Conservation (phyloP, 805 yeast genomes). For the Saccharomycopsis fibuligera region DNA sequence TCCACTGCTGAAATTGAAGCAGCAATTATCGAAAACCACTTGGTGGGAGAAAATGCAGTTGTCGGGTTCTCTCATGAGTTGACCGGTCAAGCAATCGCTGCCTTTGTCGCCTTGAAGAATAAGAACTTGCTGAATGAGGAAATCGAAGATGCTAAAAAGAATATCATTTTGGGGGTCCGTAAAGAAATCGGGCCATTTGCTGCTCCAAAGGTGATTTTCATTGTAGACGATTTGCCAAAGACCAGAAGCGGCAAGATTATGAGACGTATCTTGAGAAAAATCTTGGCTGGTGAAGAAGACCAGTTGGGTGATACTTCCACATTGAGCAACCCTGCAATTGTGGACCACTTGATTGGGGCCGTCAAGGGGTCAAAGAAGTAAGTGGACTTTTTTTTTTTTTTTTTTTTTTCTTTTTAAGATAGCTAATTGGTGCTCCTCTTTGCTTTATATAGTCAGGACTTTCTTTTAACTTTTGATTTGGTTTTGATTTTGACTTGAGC, state of each 20-base stretch:
- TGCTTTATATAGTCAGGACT: too few relatives aligned
- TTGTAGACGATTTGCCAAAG: conserved; percentile 76
- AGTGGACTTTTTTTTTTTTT: neutral
- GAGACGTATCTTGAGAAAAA: conserved; percentile 80
- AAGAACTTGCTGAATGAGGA: conserved; percentile 33
- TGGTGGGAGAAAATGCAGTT: conserved; percentile 75
- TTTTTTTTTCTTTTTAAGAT: neutral
- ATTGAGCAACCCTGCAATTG: conserved; percentile 69
- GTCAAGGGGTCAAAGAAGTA: conserved; percentile 26
- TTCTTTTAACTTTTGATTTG: too few relatives aligned
- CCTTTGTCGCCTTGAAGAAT: conserved; percentile 60
- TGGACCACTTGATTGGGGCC: conserved; percentile 54
- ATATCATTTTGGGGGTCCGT: conserved; percentile 62
- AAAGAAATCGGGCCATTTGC: conserved; percentile 83
- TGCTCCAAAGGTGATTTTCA: conserved; percentile 67
- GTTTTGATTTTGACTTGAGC: too few relatives aligned
- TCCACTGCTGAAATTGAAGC: conserved; percentile 90
- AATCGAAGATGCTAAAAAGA: conserved; percentile 49
- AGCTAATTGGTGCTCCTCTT: too few relatives aligned
- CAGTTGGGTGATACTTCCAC: conserved; percentile 78
- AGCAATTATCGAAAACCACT: conserved; percentile 63
- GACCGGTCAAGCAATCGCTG: conserved; percentile 83
- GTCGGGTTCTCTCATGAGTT: conserved; percentile 78
- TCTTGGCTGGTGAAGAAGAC: conserved; percentile 69
- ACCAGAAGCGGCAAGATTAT: conserved; percentile 83